Evolutionary conservation across 2,329 filamentous ascomycete species (phyloP), one percentile per base, ranked within the genome.

Genomic region (Apiospora rasikravindrae): DNA sequence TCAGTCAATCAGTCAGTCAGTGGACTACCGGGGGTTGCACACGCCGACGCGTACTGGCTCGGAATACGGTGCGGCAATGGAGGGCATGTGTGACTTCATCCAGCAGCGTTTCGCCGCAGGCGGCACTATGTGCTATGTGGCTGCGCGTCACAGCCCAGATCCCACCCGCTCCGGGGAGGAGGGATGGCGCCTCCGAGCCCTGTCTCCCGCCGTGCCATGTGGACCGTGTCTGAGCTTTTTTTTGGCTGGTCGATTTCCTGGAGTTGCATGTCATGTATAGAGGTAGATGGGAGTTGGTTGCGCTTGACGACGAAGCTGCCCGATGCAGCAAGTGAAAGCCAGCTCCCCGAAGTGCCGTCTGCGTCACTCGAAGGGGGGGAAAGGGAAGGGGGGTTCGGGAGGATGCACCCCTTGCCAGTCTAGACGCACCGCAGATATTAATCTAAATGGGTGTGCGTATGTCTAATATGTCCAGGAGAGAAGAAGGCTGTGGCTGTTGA

Each of bases 151-250:
- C 57, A 22, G 33, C 33, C 19, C 19, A 64, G 57, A 64, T 64
- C 57, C 57, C 57, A 64, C 57, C 57, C 57, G 57, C 19, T 64
- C 57, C 57, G 57, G 57, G 57, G 57, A 40, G 33, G 33, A 64
- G 57, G 57, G 57, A 64, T 64, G 19, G 33, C 57, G 22, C 57
- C 57, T 64, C 57, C 57, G 57, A 14, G 57, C 57, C 57, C 57
- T 64, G 57, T 64, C 57, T 64, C 57, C 57, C 57, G 57, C 57
- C 57, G 57, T 64, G 57, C 57, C 57, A 37, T 64, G 57, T 64
- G 57, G 57, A 64, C 33, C 57, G 33, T n/a, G 57, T 64, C 57
- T 64, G 57, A 40, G 57, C 57, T n/a, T 64, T 37, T 33, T 61
- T 64, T n/a, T 40, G 57, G 33, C 33, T 40, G 33, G 57, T 40